phyloP scores from a whole-genome alignment of 2,329 filamentous ascomycete genomes.

The Fusarium sp. region DNA sequence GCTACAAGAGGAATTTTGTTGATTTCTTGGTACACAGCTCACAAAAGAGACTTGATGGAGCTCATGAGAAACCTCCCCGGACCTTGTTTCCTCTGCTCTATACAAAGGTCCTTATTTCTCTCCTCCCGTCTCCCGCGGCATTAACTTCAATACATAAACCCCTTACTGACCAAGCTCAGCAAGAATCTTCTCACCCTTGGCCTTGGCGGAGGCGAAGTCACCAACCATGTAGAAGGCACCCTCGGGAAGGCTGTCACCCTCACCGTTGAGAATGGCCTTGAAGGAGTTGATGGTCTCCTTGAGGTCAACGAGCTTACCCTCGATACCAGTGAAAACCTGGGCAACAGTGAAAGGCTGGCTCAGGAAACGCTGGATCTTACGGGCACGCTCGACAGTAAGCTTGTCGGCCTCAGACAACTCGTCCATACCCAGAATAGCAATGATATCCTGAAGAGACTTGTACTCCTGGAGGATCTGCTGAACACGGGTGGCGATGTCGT shows the following conservation, averaged over 20 bases:
- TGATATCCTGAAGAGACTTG: slow-evolving; percentile 99
- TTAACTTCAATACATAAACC: slow-evolving; percentile 51
- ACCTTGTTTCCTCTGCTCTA: slow-evolving; percentile 66
- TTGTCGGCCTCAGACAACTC: slow-evolving; percentile 99
- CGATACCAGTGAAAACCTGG: slow-evolving; percentile 88
- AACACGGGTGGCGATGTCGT: slow-evolving; percentile 91
- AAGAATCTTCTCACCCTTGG: slow-evolving; percentile 99
- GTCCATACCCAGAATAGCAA: slow-evolving; percentile 99
- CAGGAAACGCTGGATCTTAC: slow-evolving; percentile 99
- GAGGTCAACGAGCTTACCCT: slow-evolving; percentile 96
- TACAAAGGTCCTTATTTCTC: slow-evolving; percentile 61
- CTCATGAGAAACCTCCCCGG: slow-evolving; percentile 61
- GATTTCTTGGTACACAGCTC: slow-evolving; percentile 71
- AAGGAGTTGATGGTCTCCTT: slow-evolving; percentile 98
- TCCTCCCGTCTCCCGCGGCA: slow-evolving; percentile 47
- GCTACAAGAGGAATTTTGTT: slow-evolving; percentile 60
- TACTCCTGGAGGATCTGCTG: slow-evolving; percentile 99
- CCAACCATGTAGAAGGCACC: slow-evolving; percentile 98
- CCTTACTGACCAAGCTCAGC: slow-evolving; percentile 80
- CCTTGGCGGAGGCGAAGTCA: slow-evolving; percentile 89
- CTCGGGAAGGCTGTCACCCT: slow-evolving; percentile 96
- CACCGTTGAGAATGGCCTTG: slow-evolving; percentile 95
- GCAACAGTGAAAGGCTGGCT: slow-evolving; percentile 96
- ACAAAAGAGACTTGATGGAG: slow-evolving; percentile 69
- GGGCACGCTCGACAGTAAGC: slow-evolving; percentile 99